Evolutionary conservation across 495 filamentous ascomycete species (phyloP).

Genomic region (Aspergillus carlsbadensis): DNA sequence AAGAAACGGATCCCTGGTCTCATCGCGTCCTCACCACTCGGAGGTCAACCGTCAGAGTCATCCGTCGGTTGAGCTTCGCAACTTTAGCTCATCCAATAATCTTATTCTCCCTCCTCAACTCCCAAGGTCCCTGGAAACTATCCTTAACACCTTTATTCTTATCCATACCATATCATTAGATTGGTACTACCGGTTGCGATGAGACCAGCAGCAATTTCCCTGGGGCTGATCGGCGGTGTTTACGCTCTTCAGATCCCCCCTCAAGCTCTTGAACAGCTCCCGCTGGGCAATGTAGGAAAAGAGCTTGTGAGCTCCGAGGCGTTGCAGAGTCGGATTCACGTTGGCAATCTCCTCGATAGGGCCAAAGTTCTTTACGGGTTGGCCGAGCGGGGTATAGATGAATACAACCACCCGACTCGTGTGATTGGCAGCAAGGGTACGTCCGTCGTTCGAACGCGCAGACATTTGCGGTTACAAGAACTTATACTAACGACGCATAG

Average conservation of each 20-base stretch:
- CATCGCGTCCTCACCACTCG: neutral
- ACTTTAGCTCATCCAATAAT: neutral
- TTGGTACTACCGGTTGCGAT: neutral
- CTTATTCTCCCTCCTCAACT: neutral
- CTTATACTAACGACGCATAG: conserved; percentile 31
- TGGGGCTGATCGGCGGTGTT: conserved; percentile 13
- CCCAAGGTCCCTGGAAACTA: neutral
- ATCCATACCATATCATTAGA: neutral
- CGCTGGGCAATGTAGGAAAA: neutral
- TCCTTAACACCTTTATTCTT: neutral
- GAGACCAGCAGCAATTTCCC: conserved; percentile 8
- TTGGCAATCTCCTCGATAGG: conserved; percentile 49
- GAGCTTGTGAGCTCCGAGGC: conserved; percentile 46
- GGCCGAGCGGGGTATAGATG: conserved; percentile 50
- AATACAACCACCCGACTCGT: conserved; percentile 61
- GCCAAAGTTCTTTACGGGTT: conserved; percentile 57
- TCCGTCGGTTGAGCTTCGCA: neutral
- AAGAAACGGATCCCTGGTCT: neutral
- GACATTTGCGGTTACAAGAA: neutral
- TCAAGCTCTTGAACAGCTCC: neutral
- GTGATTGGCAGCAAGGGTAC: conserved; percentile 63
- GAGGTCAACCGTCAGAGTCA: neutral
- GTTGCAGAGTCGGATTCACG: conserved; percentile 53
- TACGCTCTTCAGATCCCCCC: conserved; percentile 10
- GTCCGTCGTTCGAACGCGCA: conserved; percentile 8